These are phyloP conservation scores for Bruguiera gymnorhiza DNA, from an alignment of 345 rosid species.

Conservation along the genomic window DNA sequence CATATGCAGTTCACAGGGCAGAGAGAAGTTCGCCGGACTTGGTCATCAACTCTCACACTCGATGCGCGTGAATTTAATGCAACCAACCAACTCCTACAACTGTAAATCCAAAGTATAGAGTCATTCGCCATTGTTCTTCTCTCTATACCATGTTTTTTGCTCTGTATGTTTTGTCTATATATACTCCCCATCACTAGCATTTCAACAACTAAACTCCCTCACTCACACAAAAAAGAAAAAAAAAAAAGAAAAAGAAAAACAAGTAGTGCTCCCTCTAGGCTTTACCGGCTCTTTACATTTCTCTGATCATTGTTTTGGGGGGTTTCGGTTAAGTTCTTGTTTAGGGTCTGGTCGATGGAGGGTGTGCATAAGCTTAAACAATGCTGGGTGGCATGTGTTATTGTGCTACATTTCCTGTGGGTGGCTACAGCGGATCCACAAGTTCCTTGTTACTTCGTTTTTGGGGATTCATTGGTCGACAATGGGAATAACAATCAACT, in stretches of 20 bases:
- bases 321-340: not conserved
- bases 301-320: not conserved
- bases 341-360: not conserved
- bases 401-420: not conserved
- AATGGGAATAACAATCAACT: conserved; percentile 84
- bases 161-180: not conserved
- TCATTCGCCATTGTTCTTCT: not conserved
- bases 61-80: conserved; percentile 38
- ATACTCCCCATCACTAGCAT: not conserved
- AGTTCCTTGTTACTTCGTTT: conserved; percentile 78
- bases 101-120: conserved; percentile 9
- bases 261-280: no score
- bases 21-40: not conserved
- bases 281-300: not conserved
- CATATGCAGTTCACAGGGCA: not conserved
- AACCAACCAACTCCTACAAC: conserved; percentile 25
- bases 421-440: conserved; percentile 44
- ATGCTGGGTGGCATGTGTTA: conserved; percentile 2
- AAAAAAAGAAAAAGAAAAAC: no score
- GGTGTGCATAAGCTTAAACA: not conserved
- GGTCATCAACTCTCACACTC: conserved; percentile 3
- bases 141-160: not conserved
- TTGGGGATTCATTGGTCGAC: conserved; percentile 93
- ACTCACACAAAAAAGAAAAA: not conserved
- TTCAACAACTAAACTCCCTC: not conserved